These are phyloP conservation scores for Prunus kanzakura DNA, from an alignment of 306 rosid species.

Conservation along the genomic window DNA sequence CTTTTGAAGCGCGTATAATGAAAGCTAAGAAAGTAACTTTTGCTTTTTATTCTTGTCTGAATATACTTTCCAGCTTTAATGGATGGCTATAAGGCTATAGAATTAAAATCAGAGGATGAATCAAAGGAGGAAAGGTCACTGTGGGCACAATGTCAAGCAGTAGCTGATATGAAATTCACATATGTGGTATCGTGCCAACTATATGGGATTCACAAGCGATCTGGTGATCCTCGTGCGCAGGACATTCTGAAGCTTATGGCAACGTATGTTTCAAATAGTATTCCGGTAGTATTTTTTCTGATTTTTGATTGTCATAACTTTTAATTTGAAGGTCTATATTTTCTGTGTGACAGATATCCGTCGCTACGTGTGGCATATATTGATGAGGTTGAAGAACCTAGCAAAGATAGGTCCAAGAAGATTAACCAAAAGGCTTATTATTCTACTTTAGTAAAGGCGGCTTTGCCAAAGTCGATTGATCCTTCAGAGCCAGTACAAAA, in stretches of 20 bases:
- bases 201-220: conserved; percentile 89
- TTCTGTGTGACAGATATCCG: conserved; percentile 63
- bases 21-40: neutral
- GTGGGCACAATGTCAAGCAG: conserved; percentile 93
- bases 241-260: conserved; percentile 93
- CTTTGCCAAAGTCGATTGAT: conserved; percentile 80
- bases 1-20: neutral
- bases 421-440: conserved; percentile 75
- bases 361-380: conserved; percentile 94
- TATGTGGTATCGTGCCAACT: conserved; percentile 96
- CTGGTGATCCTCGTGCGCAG: conserved; percentile 80
- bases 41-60: conserved; percentile 12
- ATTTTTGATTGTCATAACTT: neutral
- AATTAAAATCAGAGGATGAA: conserved; percentile 70
- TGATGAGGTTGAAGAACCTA: conserved; percentile 93
- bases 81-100: conserved; percentile 95
- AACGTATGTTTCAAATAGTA: conserved; percentile 39
- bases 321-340: conserved; percentile 14
- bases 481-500: conserved; percentile 73
- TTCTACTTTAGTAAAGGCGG: conserved; percentile 88
- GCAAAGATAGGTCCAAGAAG: conserved; percentile 71
- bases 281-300: neutral
- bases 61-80: conserved; percentile 63
- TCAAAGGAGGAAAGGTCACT: conserved; percentile 78
- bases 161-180: conserved; percentile 93